These are phyloP conservation scores for Globisporangium paddicum DNA, from an alignment of 352 stramenopile genomes.

Conservation along the genomic window DNA sequence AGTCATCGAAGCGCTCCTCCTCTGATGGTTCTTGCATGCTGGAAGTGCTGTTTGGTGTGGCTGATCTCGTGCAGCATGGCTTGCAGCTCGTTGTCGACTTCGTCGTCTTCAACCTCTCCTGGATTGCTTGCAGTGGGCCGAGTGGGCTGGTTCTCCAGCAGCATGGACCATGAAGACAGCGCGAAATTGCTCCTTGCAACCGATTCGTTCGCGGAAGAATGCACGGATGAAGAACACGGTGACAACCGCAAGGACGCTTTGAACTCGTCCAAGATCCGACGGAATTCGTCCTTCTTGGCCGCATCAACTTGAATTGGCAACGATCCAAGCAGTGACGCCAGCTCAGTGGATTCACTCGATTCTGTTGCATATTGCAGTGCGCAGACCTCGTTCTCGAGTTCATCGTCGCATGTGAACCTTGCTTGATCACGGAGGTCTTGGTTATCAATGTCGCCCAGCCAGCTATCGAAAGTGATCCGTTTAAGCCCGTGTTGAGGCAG, in stretches of 20 bases:
- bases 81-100: constrained; percentile 21
- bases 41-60: constrained; percentile 20
- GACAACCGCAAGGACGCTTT: constrained; percentile 32
- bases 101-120: not conserved
- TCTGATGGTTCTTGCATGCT: not conserved
- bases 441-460: not conserved
- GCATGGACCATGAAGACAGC: not conserved
- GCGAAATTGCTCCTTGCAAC: not conserved
- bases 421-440: too few relatives aligned
- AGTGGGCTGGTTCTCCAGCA: not conserved
- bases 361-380: not conserved
- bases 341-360: not conserved
- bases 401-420: not conserved
- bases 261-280: constrained; percentile 38
- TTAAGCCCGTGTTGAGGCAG: not conserved
- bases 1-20: not conserved
- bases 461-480: not conserved
- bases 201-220: not conserved
- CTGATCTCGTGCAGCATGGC: constrained; percentile 26
- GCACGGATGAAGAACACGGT: not conserved
- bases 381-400: not conserved
- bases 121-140: not conserved
- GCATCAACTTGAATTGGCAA: constrained; percentile 6
- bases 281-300: constrained; percentile 36
- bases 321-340: not conserved